Evolutionary conservation across 768 basidiomycete species (phyloP), one percentile per base, ranked within the genome.

Genomic region (Russula lepida): DNA sequence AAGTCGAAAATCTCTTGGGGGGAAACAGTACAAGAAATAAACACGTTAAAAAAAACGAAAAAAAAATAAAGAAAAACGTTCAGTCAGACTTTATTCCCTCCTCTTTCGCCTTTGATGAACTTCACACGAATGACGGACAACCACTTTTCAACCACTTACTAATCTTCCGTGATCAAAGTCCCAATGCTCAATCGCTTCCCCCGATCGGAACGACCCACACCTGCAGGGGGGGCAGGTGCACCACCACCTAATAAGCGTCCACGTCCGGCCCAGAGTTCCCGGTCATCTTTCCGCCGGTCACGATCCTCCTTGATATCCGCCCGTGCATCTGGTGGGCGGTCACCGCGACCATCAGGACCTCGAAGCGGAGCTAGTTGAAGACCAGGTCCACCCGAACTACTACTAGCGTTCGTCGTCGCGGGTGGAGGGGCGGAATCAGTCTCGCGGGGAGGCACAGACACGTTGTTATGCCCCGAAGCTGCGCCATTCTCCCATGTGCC

Each of bases 291-390:
- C 19, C 60, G 41, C 7, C 63, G 48, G 7, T 64, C 63, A 27
- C 63, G 59, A 1, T 61, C 63, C 3, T 66, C 65, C 51, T 59
- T 64, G 27, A 51, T 3, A 17, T 65, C 63, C 19, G 35, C 1
- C 28, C 63, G 59, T 23, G 21, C 12, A 12, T 61, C 61, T 50
- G 61, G 46, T 51, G 35, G 61, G 8, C 56, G 64, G 8, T 63
- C 61, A 27, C 25, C 37, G 2, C 51, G 58, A 33, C 59, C 56
- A 9, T 49, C 53, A 30, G 50, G 56, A 7, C 44, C 9, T 17
- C 63, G 54, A 47, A 66, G 51, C 21, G 65, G 65, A 5, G 65
- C 55, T 3, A 66, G 53, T 41, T 60, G 63, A 7, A 66, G 39
- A 2, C 65, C 57, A 15, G 62, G 62, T 39, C 52, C 49, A 23